Percentiles rank a stretch among this genome's conserved stretches.
These are phyloP conservation scores for Fusarium euwallaceae DNA, from an alignment of 2,329 filamentous ascomycete species.

Conservation along the genomic window DNA sequence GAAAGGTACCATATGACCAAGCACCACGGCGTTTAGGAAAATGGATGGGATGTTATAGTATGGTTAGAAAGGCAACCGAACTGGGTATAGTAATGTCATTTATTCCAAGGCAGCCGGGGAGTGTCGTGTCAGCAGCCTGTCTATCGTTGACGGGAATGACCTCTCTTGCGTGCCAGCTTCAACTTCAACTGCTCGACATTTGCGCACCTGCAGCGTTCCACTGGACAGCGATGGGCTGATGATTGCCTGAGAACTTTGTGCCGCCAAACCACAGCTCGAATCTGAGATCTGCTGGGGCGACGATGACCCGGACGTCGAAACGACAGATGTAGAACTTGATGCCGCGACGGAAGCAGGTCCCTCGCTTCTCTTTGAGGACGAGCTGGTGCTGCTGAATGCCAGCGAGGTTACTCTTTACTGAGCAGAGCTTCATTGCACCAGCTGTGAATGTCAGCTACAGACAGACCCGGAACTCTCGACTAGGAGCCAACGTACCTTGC, in stretches of 20 bases:
- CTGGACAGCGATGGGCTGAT: slow-evolving; percentile 37
- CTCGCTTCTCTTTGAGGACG: slow-evolving; percentile 52
- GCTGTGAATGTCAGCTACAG: slow-evolving; percentile 38
- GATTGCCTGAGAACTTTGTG: slow-evolving; percentile 36
- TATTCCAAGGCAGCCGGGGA: slow-evolving; percentile 14
- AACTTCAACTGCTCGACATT: background rate
- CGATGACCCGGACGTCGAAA: slow-evolving; percentile 66
- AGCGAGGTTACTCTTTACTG: slow-evolving; percentile 56
- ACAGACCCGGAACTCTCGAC: background rate
- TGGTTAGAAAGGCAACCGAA: slow-evolving; percentile 18
- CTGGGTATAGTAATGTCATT: slow-evolving; percentile 28
- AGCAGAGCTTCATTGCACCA: slow-evolving; percentile 54
- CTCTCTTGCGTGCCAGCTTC: background rate
- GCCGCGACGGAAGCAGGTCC: slow-evolving; percentile 51
- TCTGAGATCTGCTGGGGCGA: slow-evolving; percentile 66
- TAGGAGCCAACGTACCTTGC: slow-evolving; percentile 46
- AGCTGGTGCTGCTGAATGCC: slow-evolving; percentile 56
- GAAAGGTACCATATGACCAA: slow-evolving; percentile 13
- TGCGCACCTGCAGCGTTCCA: slow-evolving; percentile 23
- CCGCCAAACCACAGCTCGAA: slow-evolving; percentile 57
- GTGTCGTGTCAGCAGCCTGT: background rate
- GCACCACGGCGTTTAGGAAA: slow-evolving; percentile 34
- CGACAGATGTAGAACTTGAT: slow-evolving; percentile 56
- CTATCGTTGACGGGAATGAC: background rate
- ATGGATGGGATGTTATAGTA: slow-evolving; percentile 19